Percentiles rank a stretch among this genome's conserved stretches.
Conservation (phyloP, 2,329 filamentous ascomycete species). For the Fusarium sp. region DNA sequence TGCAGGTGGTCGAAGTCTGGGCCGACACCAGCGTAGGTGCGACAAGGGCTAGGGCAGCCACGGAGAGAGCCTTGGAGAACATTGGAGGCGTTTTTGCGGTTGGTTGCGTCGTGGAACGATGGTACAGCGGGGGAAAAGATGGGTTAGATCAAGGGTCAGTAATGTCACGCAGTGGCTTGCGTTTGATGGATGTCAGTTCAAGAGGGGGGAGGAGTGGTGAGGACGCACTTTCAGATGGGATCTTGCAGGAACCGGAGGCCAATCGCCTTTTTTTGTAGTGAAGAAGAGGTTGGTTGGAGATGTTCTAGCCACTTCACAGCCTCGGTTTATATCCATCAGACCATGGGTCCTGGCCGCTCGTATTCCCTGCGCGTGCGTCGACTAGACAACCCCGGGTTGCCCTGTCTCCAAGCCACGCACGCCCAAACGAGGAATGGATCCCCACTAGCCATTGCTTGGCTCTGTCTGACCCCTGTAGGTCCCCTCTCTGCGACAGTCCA, state of each 20-base stretch:
- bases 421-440: constrained; percentile 13
- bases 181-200: not conserved
- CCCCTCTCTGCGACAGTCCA: not conserved
- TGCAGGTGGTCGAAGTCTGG: constrained; percentile 39
- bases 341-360: constrained; percentile 19
- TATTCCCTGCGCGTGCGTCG: constrained; percentile 22
- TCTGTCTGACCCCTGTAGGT: not conserved
- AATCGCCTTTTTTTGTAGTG: not conserved
- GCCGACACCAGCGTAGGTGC: constrained; percentile 33
- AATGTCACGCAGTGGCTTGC: constrained; percentile 7
- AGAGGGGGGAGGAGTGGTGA: not conserved
- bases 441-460: not conserved
- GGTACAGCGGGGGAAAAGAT: not conserved
- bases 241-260: not conserved
- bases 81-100: constrained; percentile 7
- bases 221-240: constrained; percentile 19
- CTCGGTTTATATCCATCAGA: constrained; percentile 33
- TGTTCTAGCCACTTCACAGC: constrained; percentile 14
- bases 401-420: constrained; percentile 18
- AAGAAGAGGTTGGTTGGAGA: constrained; percentile 28
- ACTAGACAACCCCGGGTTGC: constrained; percentile 27
- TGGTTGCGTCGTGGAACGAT: constrained; percentile 18
- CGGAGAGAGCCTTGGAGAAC: constrained; percentile 29
- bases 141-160: constrained; percentile 2
- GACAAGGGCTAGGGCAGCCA: constrained; percentile 28